A percentile compares a stretch with the other conserved stretches of the same genome.
Evolutionary conservation across 2,329 filamentous ascomycete species (phyloP).

Genomic region (Scolecobasidium constrictum): DNA sequence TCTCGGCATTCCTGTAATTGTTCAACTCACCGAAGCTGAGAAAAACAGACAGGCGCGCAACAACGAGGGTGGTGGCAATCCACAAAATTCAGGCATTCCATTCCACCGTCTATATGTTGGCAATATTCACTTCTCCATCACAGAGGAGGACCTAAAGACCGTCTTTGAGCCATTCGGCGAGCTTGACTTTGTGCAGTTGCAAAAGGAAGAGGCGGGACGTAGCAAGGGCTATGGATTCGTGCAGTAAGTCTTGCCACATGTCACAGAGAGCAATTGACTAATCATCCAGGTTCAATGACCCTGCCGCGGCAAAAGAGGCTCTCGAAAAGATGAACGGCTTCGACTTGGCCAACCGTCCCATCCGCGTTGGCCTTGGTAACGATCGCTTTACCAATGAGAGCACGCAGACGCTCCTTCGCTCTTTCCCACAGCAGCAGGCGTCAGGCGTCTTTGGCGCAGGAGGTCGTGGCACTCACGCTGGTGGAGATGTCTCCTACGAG

Average conservation of each 20-base stretch:
- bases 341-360: conserved; percentile 91
- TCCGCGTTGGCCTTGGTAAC: conserved; percentile 97
- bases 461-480: conserved; percentile 73
- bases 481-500: conserved; percentile 66
- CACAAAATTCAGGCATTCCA: conserved; percentile 71
- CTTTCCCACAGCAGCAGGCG: conserved; percentile 71
- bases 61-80: conserved; percentile 54
- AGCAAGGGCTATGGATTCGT: conserved; percentile 97
- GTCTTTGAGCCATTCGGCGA: conserved; percentile 97
- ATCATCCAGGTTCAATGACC: conserved; percentile 66
- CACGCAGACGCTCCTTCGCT: conserved; percentile 82
- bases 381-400: conserved; percentile 99
- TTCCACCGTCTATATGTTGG: conserved; percentile 98
- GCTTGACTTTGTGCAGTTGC: conserved; percentile 92
- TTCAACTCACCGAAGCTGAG: conserved; percentile 95
- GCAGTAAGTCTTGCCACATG: conserved; percentile 57
- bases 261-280: not conserved
- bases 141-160: conserved; percentile 86
- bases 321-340: conserved; percentile 99
- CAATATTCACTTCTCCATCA: conserved; percentile 99
- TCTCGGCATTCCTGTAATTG: conserved; percentile 96
- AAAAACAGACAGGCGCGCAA: conserved; percentile 96
- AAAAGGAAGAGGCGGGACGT: conserved; percentile 85
- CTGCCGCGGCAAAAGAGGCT: conserved; percentile 82
- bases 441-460: conserved; percentile 86